These are phyloP conservation scores for Pythium chondricola DNA, from an alignment of 352 stramenopile genomes.

Conservation along the genomic window DNA sequence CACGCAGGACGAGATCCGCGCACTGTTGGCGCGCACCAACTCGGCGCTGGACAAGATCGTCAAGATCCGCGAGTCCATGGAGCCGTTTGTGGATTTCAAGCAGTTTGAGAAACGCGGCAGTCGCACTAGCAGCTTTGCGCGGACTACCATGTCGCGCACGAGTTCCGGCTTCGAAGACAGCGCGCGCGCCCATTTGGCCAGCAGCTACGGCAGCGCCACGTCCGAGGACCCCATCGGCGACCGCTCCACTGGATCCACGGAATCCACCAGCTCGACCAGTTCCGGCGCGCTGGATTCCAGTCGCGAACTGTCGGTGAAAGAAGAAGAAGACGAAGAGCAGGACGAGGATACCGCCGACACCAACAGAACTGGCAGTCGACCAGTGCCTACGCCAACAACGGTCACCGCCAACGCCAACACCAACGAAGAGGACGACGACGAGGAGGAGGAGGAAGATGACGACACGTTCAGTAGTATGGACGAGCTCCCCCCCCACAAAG, in stretches of 20 bases:
- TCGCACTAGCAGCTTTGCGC: not conserved
- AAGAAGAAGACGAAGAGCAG: conserved; percentile 15
- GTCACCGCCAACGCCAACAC: conserved; percentile 1
- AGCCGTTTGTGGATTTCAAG: conserved; percentile 73
- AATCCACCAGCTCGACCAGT: conserved; percentile 24
- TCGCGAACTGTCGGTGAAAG: conserved; percentile 3
- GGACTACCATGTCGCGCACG: conserved; percentile 5
- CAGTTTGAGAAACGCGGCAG: conserved; percentile 43
- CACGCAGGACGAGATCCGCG: conserved; percentile 69
- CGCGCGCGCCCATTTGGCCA: conserved; percentile 22
- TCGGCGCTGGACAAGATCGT: conserved; percentile 76
- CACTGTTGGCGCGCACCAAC: conserved; percentile 59
- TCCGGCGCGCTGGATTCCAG: conserved; percentile 27
- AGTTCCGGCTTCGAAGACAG: conserved; percentile 16
- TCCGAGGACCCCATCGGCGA: conserved; percentile 27
- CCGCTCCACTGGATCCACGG: conserved; percentile 21
- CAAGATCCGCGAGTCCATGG: conserved; percentile 79
- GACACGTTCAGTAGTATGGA: conserved; percentile 39
- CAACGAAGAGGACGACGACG: conserved; percentile 18
- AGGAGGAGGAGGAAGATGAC: conserved; percentile 28
- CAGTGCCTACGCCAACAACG: too few relatives aligned
- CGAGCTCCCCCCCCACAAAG: conserved; percentile 59
- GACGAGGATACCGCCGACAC: too few relatives aligned
- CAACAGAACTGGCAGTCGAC: too few relatives aligned
- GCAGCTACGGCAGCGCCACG: conserved; percentile 51